Evolutionary conservation across 192 early-diverging fungal species (phyloP).

Genomic region (Lobulomyces angularis): DNA sequence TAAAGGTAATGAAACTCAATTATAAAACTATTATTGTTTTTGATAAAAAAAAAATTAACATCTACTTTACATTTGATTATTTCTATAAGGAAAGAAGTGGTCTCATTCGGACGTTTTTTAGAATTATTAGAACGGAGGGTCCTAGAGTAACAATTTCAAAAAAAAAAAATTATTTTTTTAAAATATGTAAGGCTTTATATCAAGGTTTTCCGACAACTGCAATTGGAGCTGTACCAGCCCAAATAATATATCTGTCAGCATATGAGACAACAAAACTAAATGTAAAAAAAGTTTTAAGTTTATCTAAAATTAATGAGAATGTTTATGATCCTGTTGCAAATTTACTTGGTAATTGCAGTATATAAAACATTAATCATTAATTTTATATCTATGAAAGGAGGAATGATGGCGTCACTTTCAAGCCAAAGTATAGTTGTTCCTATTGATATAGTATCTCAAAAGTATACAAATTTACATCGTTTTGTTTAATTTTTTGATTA

Average conservation of each 20-base stretch:
- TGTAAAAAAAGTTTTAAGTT: background rate
- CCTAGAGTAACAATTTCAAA: too few species aligned
- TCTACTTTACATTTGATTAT: too few species aligned
- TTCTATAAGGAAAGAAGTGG: too few species aligned
- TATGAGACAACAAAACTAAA: background rate
- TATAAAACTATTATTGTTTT: too few species aligned
- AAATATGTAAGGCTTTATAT: too few species aligned
- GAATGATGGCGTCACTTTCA: slow-evolving; percentile 10
- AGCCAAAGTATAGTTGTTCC: slow-evolving; percentile 14
- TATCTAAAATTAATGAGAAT: background rate
- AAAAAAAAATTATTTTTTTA: too few species aligned
- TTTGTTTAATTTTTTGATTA: background rate
- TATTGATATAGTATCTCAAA: slow-evolving; percentile 17
- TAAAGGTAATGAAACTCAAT: too few species aligned
- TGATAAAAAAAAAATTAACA: too few species aligned
- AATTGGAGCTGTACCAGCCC: slow-evolving; percentile 14
- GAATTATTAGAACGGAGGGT: too few species aligned
- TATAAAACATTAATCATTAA: slow-evolving; percentile 8
- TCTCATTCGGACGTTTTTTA: too few species aligned
- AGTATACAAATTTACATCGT: slow-evolving; percentile 7
- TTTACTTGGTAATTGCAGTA: background rate
- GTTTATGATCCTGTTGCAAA: background rate
- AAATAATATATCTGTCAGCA: slow-evolving; percentile 6
- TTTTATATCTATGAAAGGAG: slow-evolving; percentile 15
- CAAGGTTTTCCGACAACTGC: slow-evolving; percentile 17